Conservation (phyloP, 257 asterid species). For the Nicotiana noctiflora region DNA sequence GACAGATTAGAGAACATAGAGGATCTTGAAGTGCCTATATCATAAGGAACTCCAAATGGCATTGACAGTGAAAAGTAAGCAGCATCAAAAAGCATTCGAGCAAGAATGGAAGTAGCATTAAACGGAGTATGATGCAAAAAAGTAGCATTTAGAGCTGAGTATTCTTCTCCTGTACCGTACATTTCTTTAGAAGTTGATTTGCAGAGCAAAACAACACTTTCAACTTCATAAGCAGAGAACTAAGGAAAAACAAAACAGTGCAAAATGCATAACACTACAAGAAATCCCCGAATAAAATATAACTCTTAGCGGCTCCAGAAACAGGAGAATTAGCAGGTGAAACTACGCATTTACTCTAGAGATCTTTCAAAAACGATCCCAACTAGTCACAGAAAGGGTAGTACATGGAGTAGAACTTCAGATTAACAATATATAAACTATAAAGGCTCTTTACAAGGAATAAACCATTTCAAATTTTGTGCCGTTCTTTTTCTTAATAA, state of each 20-base stretch:
- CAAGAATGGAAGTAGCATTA: background rate
- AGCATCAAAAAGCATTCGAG: background rate
- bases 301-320: background rate
- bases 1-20: background rate
- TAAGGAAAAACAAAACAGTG: background rate
- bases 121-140: background rate
- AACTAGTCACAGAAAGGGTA: background rate
- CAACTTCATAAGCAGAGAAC: background rate
- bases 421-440: background rate
- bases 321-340: background rate
- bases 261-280: background rate
- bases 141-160: background rate
- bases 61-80: background rate
- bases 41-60: background rate
- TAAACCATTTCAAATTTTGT: background rate
- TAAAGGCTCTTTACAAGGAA: background rate
- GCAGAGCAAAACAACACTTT: background rate
- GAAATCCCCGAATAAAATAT: background rate
- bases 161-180: too few relatives aligned
- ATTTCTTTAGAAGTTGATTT: background rate
- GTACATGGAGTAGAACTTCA: background rate
- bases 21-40: background rate
- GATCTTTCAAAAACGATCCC: background rate
- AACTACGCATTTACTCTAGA: background rate
- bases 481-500: background rate